These are phyloP conservation scores for Artemisia tridentata DNA, from an alignment of 129 eudicot genomes.

Conservation along the genomic window DNA sequence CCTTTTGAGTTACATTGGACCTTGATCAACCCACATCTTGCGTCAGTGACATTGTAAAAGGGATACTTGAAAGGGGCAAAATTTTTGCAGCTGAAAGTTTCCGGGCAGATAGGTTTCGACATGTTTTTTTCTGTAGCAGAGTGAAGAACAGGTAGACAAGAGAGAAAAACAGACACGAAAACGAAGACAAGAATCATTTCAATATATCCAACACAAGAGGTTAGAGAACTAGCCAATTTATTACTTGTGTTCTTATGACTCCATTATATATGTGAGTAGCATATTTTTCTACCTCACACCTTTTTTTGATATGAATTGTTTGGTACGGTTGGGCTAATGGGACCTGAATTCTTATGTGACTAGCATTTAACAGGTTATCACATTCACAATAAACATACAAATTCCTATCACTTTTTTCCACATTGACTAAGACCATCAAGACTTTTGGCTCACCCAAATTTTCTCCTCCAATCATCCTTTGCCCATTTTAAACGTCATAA, in stretches of 20 bases:
- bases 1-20: constrained; percentile 2
- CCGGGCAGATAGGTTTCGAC: constrained; percentile 21
- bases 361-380: neutral
- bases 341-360: no score
- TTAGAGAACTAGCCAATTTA: neutral
- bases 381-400: neutral
- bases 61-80: neutral
- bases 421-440: constrained; percentile 2
- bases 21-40: constrained; percentile 19
- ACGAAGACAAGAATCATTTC: constrained; percentile 19
- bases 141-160: constrained; percentile 13
- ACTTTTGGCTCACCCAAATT: constrained; percentile 15
- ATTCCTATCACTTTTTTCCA: neutral
- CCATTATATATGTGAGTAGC: neutral
- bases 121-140: neutral
- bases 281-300: neutral
- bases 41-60: neutral
- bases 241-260: neutral
- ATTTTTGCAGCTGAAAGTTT: neutral
- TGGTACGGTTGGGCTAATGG: no score
- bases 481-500: constrained; percentile 22
- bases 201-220: neutral
- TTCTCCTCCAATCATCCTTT: constrained; percentile 9
- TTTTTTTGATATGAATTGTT: no score
- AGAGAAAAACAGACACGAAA: neutral